A percentile compares a stretch with the other conserved stretches of the same genome.
Evolutionary conservation across 805 yeast species (phyloP).

Genomic region (Alloascoidea africana): DNA sequence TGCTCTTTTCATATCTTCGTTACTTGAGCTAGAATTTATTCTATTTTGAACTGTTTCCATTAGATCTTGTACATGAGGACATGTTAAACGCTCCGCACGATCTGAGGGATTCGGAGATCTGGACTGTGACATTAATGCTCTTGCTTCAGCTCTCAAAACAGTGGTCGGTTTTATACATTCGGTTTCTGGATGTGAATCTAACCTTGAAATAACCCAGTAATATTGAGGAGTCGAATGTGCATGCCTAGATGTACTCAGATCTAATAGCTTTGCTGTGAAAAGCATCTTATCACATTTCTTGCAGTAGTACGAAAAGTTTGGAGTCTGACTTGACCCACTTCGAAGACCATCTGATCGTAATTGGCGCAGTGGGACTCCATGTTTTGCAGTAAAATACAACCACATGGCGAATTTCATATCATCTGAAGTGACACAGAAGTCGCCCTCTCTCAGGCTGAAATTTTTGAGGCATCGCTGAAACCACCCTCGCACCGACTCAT

Average conservation of each 20-base stretch:
- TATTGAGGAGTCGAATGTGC: too few species aligned
- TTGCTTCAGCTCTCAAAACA: too few species aligned
- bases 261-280: neutral
- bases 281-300: conserved; percentile 1
- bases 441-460: neutral
- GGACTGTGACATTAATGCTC: neutral
- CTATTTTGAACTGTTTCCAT: neutral
- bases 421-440: neutral
- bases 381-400: neutral
- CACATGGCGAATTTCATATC: neutral
- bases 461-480: neutral
- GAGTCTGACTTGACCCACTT: neutral
- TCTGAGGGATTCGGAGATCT: neutral
- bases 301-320: conserved; percentile 1
- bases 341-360: neutral
- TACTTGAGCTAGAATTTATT: neutral
- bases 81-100: neutral
- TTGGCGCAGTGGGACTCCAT: neutral
- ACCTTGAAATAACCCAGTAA: neutral
- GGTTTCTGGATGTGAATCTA: neutral
- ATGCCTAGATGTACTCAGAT: too few species aligned
- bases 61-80: neutral
- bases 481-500: too few species aligned
- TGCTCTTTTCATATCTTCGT: neutral
- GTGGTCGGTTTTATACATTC: too few species aligned